Conservation (phyloP, 306 rosid species). For the Cucurbita pepo region DNA sequence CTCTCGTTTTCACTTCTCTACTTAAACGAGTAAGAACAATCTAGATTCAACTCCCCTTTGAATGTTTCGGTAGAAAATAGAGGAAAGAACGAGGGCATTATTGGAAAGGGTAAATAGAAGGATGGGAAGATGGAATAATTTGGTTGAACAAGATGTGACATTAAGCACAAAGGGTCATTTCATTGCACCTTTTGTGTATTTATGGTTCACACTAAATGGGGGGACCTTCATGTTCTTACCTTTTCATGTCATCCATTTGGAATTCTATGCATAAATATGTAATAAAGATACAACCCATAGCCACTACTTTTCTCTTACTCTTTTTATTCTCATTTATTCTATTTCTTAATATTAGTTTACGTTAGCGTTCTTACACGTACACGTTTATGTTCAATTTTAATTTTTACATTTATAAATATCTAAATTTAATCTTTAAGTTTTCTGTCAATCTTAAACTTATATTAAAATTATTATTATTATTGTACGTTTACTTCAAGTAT, state of each 20-base stretch:
- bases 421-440: too few relatives aligned
- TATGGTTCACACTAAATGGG: neutral
- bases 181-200: slow-evolving; percentile 4
- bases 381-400: too few relatives aligned
- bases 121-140: slow-evolving; percentile 2
- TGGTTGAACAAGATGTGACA: neutral
- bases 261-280: neutral
- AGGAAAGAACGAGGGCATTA: neutral
- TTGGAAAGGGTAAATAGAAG: neutral
- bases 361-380: too few relatives aligned
- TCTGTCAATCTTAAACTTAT: too few relatives aligned
- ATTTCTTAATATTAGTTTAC: too few relatives aligned
- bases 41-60: too few relatives aligned
- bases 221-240: slow-evolving; percentile 1
- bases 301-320: neutral
- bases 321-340: too few relatives aligned
- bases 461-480: too few relatives aligned
- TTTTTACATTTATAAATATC: too few relatives aligned
- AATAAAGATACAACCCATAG: neutral
- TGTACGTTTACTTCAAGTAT: too few relatives aligned
- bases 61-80: neutral
- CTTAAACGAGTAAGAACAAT: too few relatives aligned
- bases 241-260: slow-evolving; percentile 1
- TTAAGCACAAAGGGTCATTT: slow-evolving; percentile 6
- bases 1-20: too few relatives aligned